Evolutionary conservation across 768 basidiomycete genomes (phyloP), one percentile per base, ranked within the genome.

Genomic region (Panus rudis): DNA sequence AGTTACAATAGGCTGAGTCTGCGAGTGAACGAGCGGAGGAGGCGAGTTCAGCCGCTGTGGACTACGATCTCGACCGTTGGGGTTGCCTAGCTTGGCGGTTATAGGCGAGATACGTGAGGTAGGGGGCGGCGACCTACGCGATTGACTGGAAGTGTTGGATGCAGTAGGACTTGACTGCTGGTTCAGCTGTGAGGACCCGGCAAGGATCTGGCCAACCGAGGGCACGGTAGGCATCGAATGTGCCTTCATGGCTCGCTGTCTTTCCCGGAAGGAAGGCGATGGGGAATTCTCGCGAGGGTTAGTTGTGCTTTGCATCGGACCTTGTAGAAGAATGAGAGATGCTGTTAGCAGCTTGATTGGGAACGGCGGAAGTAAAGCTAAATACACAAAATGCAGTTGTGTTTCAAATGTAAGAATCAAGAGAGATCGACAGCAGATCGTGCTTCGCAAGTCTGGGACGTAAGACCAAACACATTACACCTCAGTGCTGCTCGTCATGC

Each of bases 151-250:
- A 6, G 52, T 37, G 46, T 52, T 63, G 34, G 61, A 52, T 3
- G 59, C 52, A 30, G 66, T 58, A 37, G 67, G 64, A 46, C 63
- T 63, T 34, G 62, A 51, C 45, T 66, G 68, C 12, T 64, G 62
- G 67, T 55, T 73, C 71, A 39, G 60, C 59, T 47, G 66, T 49
- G 54, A 59, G 47, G 64, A 52, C 8, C 51, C 48, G 39, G 55
- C 53, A 55, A 75, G 79, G 13, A 79, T 62, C 49, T 78, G 75
- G 56, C 73, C 65, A 38, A 78, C 69, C 17, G 69, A 66, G 20
- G 81, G 78, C 4, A 79, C 76, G 56, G 76, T 63, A 45, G 81
- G 77, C 67, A 83, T 69, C 0, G 81, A 79, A 49, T 77, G 74
- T 1, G 77, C 55, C 52, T 83, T 83, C 19, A 69, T 53, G 8